Conservation (phyloP, 2,329 filamentous ascomycete genomes). For the Venturia effusa region DNA sequence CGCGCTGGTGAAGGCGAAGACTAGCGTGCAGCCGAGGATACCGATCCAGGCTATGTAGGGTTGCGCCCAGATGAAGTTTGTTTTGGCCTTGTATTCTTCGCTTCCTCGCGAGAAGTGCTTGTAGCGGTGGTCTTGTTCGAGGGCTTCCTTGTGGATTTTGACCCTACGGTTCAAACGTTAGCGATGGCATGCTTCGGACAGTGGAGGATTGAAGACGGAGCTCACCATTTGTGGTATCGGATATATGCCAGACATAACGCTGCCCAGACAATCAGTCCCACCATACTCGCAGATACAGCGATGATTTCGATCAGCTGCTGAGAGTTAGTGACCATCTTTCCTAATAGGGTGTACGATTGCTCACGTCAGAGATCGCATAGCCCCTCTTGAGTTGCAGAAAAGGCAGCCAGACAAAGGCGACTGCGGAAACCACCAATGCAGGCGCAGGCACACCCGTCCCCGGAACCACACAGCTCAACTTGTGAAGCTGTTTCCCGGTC, state of each 20-base stretch:
- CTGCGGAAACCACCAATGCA: background rate
- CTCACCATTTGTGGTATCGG: conserved; percentile 5
- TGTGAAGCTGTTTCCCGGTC: background rate
- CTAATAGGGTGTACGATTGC: background rate
- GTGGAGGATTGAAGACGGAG: too few relatives aligned
- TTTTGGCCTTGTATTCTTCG: background rate
- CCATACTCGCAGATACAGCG: background rate
- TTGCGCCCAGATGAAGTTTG: background rate
- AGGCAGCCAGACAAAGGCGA: background rate
- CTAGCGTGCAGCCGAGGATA: background rate
- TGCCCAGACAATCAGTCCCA: conserved; percentile 6
- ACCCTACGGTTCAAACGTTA: background rate
- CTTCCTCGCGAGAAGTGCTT: background rate
- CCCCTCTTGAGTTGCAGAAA: background rate
- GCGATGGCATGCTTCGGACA: too few relatives aligned
- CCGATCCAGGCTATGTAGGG: background rate
- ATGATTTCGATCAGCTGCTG: background rate
- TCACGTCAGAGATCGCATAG: background rate
- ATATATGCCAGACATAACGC: conserved; percentile 4
- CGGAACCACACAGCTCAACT: background rate
- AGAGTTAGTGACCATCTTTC: background rate
- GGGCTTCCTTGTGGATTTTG: background rate
- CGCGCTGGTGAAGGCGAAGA: conserved; percentile 1
- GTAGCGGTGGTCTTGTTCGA: background rate
- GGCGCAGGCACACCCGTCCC: background rate